These are phyloP conservation scores for Limonomyces culmigenus DNA, from an alignment of 1,284 basidiomycete species.

Conservation along the genomic window DNA sequence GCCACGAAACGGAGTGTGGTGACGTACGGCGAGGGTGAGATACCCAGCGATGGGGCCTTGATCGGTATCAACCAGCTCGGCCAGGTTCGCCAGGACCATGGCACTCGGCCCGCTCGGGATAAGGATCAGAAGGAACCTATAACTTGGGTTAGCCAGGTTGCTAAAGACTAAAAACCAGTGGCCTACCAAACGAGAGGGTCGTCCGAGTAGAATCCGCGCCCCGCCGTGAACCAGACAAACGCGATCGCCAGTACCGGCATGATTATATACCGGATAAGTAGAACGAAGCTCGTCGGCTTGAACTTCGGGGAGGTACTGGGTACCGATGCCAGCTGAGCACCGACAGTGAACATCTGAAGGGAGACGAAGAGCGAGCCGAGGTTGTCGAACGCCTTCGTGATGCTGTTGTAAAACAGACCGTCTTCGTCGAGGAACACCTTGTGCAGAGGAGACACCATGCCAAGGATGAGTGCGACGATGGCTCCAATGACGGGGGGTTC, in stretches of 20 bases:
- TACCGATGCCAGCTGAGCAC: conserved; percentile 14
- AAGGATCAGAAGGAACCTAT: conserved; percentile 17
- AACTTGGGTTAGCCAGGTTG: background rate
- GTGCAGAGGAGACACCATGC: conserved; percentile 12
- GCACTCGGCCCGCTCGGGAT: conserved; percentile 16
- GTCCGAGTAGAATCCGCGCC: conserved; percentile 13
- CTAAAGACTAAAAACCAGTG: background rate
- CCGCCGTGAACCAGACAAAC: conserved; percentile 14
- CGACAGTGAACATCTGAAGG: conserved; percentile 15
- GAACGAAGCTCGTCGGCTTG: conserved; percentile 10
- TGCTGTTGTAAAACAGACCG: conserved; percentile 11
- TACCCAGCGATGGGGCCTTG: conserved; percentile 16
- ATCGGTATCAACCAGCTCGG: conserved; percentile 14
- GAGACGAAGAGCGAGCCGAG: conserved; percentile 15
- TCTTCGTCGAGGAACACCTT: conserved; percentile 10
- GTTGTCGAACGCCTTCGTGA: conserved; percentile 13
- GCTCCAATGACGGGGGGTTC: conserved; percentile 15
- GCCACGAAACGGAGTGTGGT: background rate
- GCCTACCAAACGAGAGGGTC: conserved; percentile 17
- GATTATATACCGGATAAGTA: conserved; percentile 13
- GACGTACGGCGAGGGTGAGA: conserved; percentile 14
- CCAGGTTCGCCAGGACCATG: conserved; percentile 16
- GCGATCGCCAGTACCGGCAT: conserved; percentile 14
- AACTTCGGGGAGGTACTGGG: conserved; percentile 9
- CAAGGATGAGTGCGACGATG: conserved; percentile 14